These are phyloP conservation scores for Dentipellis sp. DNA, from an alignment of 768 basidiomycete genomes.

Conservation along the genomic window DNA sequence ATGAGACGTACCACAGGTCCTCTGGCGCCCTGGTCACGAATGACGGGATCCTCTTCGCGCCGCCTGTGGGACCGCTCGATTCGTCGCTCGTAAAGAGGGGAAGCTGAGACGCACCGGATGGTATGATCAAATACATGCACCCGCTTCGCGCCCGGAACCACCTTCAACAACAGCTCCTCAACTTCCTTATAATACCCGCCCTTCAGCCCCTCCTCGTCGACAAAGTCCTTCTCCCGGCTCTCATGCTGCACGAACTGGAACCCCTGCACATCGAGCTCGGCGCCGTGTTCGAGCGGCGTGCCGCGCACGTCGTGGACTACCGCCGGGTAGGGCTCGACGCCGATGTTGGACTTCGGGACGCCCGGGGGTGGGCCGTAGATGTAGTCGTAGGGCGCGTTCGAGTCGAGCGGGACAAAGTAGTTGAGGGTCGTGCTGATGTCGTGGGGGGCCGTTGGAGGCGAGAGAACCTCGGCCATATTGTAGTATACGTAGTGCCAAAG, in stretches of 20 bases:
- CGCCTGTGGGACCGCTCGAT: not conserved
- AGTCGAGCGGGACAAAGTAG: conserved; percentile 19
- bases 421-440: conserved; percentile 30
- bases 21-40: conserved; percentile 13
- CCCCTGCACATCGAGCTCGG: conserved; percentile 29
- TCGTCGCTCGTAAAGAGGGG: not conserved
- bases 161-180: conserved; percentile 29
- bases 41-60: not conserved
- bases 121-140: conserved; percentile 39
- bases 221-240: conserved; percentile 29
- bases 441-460: conserved; percentile 13
- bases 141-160: conserved; percentile 26
- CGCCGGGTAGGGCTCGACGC: conserved; percentile 17
- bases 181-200: conserved; percentile 32
- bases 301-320: conserved; percentile 24
- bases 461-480: conserved; percentile 14
- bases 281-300: conserved; percentile 15
- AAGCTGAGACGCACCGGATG: conserved; percentile 20
- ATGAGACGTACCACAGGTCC: conserved; percentile 26
- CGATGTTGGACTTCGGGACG: conserved; percentile 22
- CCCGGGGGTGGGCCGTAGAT: conserved; percentile 20
- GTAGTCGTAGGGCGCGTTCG: conserved; percentile 25
- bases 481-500: not conserved
- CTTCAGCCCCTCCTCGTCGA: conserved; percentile 29
- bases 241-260: conserved; percentile 29